Conservation (phyloP, 116 monocot genomes). For the Zostera marina region DNA sequence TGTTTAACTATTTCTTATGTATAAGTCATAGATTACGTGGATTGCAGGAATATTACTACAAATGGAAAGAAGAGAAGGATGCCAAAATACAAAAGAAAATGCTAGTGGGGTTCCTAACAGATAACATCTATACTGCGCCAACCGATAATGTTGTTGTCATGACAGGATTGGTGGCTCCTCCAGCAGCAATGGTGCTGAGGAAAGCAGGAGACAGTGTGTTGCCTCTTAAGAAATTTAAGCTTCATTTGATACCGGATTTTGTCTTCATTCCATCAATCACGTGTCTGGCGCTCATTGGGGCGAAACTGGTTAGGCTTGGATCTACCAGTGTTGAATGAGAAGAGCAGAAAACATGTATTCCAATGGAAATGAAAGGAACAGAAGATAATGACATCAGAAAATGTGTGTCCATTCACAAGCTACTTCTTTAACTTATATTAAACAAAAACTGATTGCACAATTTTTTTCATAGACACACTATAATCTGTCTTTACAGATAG, state of each 20-base stretch:
- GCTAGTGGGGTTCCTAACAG: constrained; percentile 9
- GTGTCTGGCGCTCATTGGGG: constrained; percentile 20
- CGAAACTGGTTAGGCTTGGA: constrained; percentile 3
- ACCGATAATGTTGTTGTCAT: constrained; percentile 11
- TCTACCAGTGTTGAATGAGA: not conserved
- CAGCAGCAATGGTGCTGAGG: constrained; percentile 42
- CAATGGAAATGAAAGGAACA: no score
- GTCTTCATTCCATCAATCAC: constrained; percentile 45
- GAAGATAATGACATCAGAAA: no score
- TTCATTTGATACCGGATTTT: constrained; percentile 41
- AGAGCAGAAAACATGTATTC: no score
- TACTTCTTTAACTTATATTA: no score
- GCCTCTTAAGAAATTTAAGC: constrained; percentile 27
- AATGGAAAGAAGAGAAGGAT: constrained; percentile 1
- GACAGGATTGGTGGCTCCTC: constrained; percentile 38
- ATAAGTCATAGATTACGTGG: not conserved
- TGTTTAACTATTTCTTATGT: not conserved
- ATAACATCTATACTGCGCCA: not conserved
- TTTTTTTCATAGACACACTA: no score
- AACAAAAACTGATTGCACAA: no score
- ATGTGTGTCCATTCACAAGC: no score
- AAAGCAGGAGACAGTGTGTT: constrained; percentile 26
- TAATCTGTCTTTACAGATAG: no score
- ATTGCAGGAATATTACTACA: constrained; percentile 19
- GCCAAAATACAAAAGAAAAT: not conserved